These are phyloP conservation scores for Hypoxylon trugodes DNA, from an alignment of 495 filamentous ascomycete species.

Conservation along the genomic window DNA sequence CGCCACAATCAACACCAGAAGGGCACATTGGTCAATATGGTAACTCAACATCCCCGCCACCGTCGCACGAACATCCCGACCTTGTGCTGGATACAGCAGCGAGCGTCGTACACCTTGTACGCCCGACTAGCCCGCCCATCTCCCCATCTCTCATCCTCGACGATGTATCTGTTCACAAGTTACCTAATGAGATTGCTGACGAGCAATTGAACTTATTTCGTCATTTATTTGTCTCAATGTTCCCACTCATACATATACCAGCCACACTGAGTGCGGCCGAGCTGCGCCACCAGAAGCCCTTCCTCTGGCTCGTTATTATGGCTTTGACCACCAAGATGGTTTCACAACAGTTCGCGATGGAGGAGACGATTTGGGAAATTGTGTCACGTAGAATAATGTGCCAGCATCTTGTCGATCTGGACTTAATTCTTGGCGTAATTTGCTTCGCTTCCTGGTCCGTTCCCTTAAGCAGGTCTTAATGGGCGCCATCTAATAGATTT, in stretches of 20 bases:
- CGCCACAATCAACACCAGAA: slow-evolving; percentile 14
- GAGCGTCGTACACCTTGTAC: slow-evolving; percentile 29
- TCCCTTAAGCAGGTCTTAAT: not conserved
- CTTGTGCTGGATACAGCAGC: slow-evolving; percentile 27
- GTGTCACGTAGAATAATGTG: slow-evolving; percentile 31
- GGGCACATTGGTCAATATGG: not conserved
- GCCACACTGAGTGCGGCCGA: slow-evolving; percentile 31
- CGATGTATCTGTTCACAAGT: slow-evolving; percentile 13
- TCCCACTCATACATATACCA: slow-evolving; percentile 37
- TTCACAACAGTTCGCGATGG: slow-evolving; percentile 28
- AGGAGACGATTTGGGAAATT: slow-evolving; percentile 28
- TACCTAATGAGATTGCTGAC: slow-evolving; percentile 19
- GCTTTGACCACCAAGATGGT: slow-evolving; percentile 22
- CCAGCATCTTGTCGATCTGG: slow-evolving; percentile 29
- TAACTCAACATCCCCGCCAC: slow-evolving; percentile 8
- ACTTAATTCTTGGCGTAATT: slow-evolving; percentile 33
- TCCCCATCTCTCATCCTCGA: slow-evolving; percentile 13
- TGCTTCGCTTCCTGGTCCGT: slow-evolving; percentile 33
- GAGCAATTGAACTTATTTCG: slow-evolving; percentile 39
- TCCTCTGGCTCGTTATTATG: slow-evolving; percentile 43
- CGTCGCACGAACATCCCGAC: slow-evolving; percentile 17
- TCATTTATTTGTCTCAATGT: slow-evolving; percentile 30
- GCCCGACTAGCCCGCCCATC: slow-evolving; percentile 7
- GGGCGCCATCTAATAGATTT: not conserved
- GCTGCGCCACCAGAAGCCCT: slow-evolving; percentile 37